Evolutionary conservation across 2,329 filamentous ascomycete genomes (phyloP), one percentile per base, ranked within the genome.

Genomic region (Oidium heveae): DNA sequence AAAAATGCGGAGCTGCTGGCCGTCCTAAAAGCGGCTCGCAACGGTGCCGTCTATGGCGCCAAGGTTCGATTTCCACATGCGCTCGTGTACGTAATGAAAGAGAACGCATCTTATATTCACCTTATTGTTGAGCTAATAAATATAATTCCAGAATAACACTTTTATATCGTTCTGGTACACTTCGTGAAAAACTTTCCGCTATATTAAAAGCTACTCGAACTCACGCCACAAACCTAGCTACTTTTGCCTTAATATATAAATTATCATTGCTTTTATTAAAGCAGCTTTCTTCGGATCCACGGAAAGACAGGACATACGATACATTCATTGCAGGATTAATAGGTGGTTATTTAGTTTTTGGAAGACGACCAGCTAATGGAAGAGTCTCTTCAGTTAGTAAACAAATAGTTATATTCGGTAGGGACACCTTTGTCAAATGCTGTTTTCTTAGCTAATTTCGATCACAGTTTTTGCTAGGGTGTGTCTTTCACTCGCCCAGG

Each of bases 31-130:
- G 86, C 80, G 63, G 84, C 91, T 61, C 86, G 91, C 69, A 98
- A 96, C 79, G 91, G 91, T 67, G 81, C 88, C 60, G 86, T 98
- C 59, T 98, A 98, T 70, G 91, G 91, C 57, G 80, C 85, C 63
- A 96, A 96, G 77, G 86, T 98, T 68, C 88, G 91, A 59, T 96
- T 98, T 71, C 91, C 91, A 59, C 91, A 98, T 71, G 91, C 91
- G 57, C 76, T 98, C 61, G 91, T 98, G 75, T 80, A 72, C 59
- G 71, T 61, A 10, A 32, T 33, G 4, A n/a, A 18, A 37, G 24
- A 28, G 16, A 10, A 33, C 32, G 1, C 8, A 32, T 7, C 28
- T 10, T 33, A 10, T 10, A 33, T 33, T 33, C 32, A 10, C 32
- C 9, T 33, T 10, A 33, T 10, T 33, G 8, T 33, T 33, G 10